Evolutionary conservation across 1,284 basidiomycete species (phyloP).

Genomic region (Omphalotus olearius): DNA sequence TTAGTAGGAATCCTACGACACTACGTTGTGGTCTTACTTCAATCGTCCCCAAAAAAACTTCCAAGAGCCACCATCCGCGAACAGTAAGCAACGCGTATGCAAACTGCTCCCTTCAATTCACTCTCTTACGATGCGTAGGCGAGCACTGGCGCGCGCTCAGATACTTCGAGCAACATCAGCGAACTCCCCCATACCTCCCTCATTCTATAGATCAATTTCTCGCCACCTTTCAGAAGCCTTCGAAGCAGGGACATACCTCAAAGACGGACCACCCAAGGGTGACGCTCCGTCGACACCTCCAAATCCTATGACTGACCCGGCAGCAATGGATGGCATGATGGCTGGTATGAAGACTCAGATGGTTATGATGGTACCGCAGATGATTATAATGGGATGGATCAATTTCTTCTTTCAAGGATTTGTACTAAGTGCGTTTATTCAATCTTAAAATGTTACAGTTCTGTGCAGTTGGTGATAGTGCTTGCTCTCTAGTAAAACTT

Average conservation of each 20-base stretch:
- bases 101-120: neutral
- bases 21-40: conserved; percentile 87
- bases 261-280: conserved; percentile 71
- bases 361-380: conserved; percentile 97
- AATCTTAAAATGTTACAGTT: neutral
- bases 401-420: conserved; percentile 99
- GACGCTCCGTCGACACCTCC: conserved; percentile 54
- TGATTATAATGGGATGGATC: conserved; percentile 99
- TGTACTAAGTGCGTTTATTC: conserved; percentile 75
- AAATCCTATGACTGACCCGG: conserved; percentile 82
- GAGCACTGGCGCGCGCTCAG: conserved; percentile 79
- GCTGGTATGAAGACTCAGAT: conserved; percentile 98
- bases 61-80: conserved; percentile 81
- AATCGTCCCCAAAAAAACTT: conserved; percentile 81
- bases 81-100: conserved; percentile 63
- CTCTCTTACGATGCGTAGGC: conserved; percentile 42
- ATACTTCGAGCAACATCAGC: conserved; percentile 77
- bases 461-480: conserved; percentile 2
- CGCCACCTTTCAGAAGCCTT: conserved; percentile 69
- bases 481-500: conserved; percentile 68
- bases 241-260: conserved; percentile 76
- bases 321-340: conserved; percentile 98
- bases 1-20: conserved; percentile 93
- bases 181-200: conserved; percentile 77
- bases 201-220: conserved; percentile 75